Base-by-base conservation (phyloP, 2,329 filamentous ascomycete species). In the Trichoderma polysporum region DNA sequence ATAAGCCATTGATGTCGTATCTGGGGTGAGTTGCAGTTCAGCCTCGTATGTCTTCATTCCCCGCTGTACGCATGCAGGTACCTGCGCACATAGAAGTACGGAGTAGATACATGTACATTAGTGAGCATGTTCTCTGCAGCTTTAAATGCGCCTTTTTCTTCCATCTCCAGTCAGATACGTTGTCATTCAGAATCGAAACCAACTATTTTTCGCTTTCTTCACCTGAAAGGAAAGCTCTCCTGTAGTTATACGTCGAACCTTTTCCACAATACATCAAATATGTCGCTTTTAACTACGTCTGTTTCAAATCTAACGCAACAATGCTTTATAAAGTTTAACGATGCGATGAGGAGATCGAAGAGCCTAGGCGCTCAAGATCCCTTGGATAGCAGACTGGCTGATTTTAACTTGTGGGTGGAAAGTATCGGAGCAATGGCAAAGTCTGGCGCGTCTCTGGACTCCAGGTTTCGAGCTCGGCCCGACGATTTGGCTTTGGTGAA, bases 351-450 rank as follows among this genome's bases (percentile, higher is more conserved):
- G 17, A 13, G 17, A 13, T 5, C 12, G 29, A 31, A 31, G 29
- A 5, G 10, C 13, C 17, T n/a, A 29, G 31, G 1, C 27, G 7
- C 3, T 13, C n/a, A 31, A 5, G 37, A 47, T n/a, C 31, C 33
- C 35, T 53, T 65, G 29, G 56, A 69, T 50, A 62, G 53, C 45
- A 37, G 68, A 53, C 39, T 56, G 22, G 66, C 68, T 9, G 68
- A 69, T 22, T 68, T 68, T 25, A 58, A 57, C 33, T 31, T 69
- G 4, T 69, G 68, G 68, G 66, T 62, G 2, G 68, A 69, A 47
- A 58, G 60, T n/a, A 66, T 69, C 9, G 66, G 68, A 39, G 68
- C 68, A 7, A 49, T 66, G 61, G 68, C 68, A 27, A 59, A 56
- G 12, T 49, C 39, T 12, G 63, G 39, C 25, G 68, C 62, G 6